Evolutionary conservation across 148 eudicot genomes (phyloP), one percentile per base, ranked within the genome.

Genomic region (Camellia lanceoleosa): DNA sequence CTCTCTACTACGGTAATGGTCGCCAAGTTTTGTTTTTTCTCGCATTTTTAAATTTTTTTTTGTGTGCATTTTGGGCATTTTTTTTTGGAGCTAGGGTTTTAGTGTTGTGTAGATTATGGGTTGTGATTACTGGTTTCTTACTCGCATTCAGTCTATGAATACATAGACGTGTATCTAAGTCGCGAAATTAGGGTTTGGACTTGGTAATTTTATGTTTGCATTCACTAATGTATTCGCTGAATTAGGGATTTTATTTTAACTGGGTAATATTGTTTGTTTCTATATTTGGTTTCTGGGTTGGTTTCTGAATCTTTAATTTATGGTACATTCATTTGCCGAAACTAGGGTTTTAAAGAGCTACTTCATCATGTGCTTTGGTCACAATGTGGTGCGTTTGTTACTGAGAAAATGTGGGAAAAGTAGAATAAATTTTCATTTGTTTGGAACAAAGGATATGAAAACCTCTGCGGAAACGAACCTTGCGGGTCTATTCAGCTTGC

Each of bases 131-230:
- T 10, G 65, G 16, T 74, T 54, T 62, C 56, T 14, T n/a, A 74
- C 77, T 58, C 65, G 65, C 77, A 74, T 74, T 74, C 23, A 41
- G 30, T 56, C 65, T 58, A 41, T 68, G 42, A 3, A 2, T n/a
- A 18, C 19, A 9, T 56, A 12, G 0, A 23, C 7, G 54, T 7
- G 51, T 59, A 18, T 58, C 1, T 14, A 58, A 59, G 46, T 43
- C 49, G 6, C n/a, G 41, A 18, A 23, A 56, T n/a, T 56, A 58
- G 77, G 49, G 77, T n/a, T 74, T 74, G 58, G 16, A 58, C 65
- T 58, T 23, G 65, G 61, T 52, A 30, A 58, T 8, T 10, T 7
- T 56, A 52, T 69, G 73, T 16, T 46, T 16, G 52, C 7, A 16
- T 69, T 46, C 54, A 5, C 18, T n/a, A 43, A 8, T 20, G 15